Conservation (phyloP, 2,329 filamentous ascomycete species). For the Aspergillus oerlinghausenensis region DNA sequence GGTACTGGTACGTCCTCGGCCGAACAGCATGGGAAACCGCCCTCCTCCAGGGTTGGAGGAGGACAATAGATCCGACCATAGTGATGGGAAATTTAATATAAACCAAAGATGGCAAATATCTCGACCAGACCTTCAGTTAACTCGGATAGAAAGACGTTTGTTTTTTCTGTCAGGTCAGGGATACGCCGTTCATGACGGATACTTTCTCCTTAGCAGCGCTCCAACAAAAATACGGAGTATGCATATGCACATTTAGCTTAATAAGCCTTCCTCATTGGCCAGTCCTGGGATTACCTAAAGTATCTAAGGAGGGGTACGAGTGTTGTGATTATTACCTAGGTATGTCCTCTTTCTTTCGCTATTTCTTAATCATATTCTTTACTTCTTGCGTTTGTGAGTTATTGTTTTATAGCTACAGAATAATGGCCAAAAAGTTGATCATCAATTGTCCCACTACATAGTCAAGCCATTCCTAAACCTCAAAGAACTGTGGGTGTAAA, state of each 20-base stretch:
- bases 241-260: not conserved
- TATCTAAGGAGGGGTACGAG: not conserved
- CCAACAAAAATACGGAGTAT: too few species aligned
- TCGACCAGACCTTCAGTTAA: not conserved
- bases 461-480: not conserved
- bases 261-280: not conserved
- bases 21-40: constrained; percentile 15
- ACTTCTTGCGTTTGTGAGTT: too few species aligned
- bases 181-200: not conserved
- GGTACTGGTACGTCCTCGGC: constrained; percentile 12
- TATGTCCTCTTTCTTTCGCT: too few species aligned
- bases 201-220: too few species aligned
- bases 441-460: not conserved
- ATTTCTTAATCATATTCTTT: too few species aligned
- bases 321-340: not conserved
- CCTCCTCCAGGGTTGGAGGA: constrained; percentile 8
- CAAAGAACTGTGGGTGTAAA: not conserved
- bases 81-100: not conserved
- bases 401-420: not conserved
- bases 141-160: not conserved
- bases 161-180: not conserved
- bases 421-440: not conserved
- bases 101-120: not conserved
- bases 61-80: constrained; percentile 19
- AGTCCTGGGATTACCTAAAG: too few species aligned